phyloP scores from a whole-genome alignment of 164 flowering plant genomes.

The Aristolochia contorta region DNA sequence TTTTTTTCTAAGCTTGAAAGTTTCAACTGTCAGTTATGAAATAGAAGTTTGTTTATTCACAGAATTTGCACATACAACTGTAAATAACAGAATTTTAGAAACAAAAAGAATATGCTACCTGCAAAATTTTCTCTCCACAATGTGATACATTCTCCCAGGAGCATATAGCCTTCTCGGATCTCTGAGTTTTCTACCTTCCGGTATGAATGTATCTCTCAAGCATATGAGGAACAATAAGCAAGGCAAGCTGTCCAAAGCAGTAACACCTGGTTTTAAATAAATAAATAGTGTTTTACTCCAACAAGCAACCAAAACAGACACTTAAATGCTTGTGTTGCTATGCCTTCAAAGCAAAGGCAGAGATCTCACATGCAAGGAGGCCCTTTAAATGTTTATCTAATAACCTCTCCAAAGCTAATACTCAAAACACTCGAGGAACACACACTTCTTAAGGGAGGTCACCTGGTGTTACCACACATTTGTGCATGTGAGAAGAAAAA shows the following conservation, averaged over 20 bases:
- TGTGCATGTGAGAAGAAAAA: not conserved
- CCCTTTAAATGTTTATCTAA: too few species aligned
- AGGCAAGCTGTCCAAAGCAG: constrained; percentile 90
- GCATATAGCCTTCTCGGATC: constrained; percentile 94
- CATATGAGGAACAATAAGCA: constrained; percentile 75
- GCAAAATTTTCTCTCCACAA: constrained; percentile 93
- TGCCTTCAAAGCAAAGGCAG: too few species aligned
- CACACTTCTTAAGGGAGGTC: too few species aligned
- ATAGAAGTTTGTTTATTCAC: not conserved
- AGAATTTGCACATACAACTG: not conserved
- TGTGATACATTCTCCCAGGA: constrained; percentile 91
- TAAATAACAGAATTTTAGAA: not conserved
- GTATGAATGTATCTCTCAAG: constrained; percentile 88
- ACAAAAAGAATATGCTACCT: constrained; percentile 33
- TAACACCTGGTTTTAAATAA: constrained; percentile 52
- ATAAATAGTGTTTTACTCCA: constrained; percentile 12
- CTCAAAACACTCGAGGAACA: too few species aligned
- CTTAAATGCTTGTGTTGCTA: too few species aligned
- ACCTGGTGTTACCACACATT: too few species aligned
- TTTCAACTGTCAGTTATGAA: too few species aligned
- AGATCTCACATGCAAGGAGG: too few species aligned
- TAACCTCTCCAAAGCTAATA: too few species aligned
- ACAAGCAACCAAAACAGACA: too few species aligned
- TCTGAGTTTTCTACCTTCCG: constrained; percentile 73
- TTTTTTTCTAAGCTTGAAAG: too few species aligned